Conservation (phyloP, 768 basidiomycete species). For the Pisolithus orientalis region DNA sequence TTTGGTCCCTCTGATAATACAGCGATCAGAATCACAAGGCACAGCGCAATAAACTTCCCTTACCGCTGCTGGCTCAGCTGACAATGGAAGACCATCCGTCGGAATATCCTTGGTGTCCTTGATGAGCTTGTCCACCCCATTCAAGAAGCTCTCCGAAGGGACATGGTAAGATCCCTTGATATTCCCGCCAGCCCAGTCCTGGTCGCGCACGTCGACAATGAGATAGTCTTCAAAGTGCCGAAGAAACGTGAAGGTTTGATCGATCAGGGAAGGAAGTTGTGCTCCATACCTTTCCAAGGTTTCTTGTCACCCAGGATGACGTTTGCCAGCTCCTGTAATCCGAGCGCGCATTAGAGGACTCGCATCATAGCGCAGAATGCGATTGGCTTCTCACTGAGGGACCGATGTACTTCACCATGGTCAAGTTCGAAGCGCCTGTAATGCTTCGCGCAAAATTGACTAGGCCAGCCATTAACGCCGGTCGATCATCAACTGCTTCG, state of each 20-base stretch:
- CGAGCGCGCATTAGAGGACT: conserved; percentile 5
- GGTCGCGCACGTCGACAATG: conserved; percentile 82
- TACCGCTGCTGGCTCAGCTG: conserved; percentile 71
- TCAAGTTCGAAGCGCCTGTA: conserved; percentile 4
- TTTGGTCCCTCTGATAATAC: conserved; percentile 61
- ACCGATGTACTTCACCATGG: conserved; percentile 34
- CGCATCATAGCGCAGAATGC: not conserved
- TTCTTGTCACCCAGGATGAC: conserved; percentile 62
- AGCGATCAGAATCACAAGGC: not conserved
- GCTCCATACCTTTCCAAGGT: conserved; percentile 34
- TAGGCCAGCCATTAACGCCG: too few relatives aligned
- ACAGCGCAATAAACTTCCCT: conserved; percentile 19
- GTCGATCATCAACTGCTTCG: too few relatives aligned
- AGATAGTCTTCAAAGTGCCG: conserved; percentile 48
- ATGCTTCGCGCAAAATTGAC: not conserved
- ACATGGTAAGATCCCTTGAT: conserved; percentile 58
- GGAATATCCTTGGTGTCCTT: conserved; percentile 55
- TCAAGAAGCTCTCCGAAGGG: conserved; percentile 57
- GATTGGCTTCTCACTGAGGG: conserved; percentile 28
- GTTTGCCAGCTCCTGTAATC: conserved; percentile 55
- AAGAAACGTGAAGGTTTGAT: not conserved
- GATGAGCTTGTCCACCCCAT: conserved; percentile 52
- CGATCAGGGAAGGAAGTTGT: not conserved
- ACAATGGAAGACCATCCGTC: conserved; percentile 73
- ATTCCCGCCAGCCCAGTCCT: conserved; percentile 74